Percentiles rank a stretch among this genome's conserved stretches.
Conservation (phyloP, 2,329 filamentous ascomycete genomes). For the Cladobotryum mycophilum region DNA sequence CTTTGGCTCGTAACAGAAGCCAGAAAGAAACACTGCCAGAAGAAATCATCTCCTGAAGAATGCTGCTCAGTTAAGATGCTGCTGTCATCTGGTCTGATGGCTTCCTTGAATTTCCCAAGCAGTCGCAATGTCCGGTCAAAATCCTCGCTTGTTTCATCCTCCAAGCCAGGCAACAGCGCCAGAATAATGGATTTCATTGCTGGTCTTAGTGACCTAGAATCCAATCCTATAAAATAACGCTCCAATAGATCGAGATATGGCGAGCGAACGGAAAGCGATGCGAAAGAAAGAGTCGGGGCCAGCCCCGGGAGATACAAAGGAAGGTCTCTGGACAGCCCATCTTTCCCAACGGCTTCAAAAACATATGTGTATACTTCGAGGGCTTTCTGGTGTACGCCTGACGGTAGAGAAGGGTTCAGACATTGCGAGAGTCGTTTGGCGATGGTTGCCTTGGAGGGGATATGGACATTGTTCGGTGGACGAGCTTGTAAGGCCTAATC, state of each 20-base stretch:
- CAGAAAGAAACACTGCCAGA: constrained; percentile 97
- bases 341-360: constrained; percentile 76
- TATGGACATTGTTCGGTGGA: constrained; percentile 60
- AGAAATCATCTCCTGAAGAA: constrained; percentile 71
- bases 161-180: constrained; percentile 81
- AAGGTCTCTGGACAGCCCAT: constrained; percentile 75
- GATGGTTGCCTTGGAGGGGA: constrained; percentile 77
- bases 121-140: constrained; percentile 82
- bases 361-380: constrained; percentile 89
- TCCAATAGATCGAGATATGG: constrained; percentile 81
- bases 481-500: constrained; percentile 78
- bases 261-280: constrained; percentile 82
- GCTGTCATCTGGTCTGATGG: constrained; percentile 51
- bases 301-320: constrained; percentile 85
- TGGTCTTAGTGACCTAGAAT: constrained; percentile 67
- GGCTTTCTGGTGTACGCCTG: constrained; percentile 94
- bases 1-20: constrained; percentile 86
- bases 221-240: constrained; percentile 66
- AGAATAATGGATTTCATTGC: constrained; percentile 87
- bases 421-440: constrained; percentile 93
- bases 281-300: constrained; percentile 84
- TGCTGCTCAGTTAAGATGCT: constrained; percentile 46
- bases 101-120: constrained; percentile 68
- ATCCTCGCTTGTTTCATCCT: constrained; percentile 95
- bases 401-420: constrained; percentile 85